Percentiles rank a stretch among this genome's conserved stretches.
Conservation (phyloP, 2,329 filamentous ascomycete species). For the Pseudogymnoascus sp. region DNA sequence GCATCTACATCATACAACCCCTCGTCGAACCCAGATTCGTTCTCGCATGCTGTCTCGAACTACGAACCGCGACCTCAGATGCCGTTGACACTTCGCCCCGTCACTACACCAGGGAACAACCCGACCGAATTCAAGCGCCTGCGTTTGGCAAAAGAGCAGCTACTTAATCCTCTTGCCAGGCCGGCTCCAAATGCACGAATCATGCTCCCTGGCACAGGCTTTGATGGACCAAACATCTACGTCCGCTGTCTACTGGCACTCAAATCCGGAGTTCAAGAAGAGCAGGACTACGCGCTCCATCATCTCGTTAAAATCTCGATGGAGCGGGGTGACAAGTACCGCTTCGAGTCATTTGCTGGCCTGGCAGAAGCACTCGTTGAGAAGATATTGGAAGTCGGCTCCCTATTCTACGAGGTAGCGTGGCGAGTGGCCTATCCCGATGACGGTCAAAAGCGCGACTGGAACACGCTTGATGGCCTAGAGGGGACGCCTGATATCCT, state of each 20-base stretch:
- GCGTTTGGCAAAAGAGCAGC: conserved; percentile 33
- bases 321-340: conserved; percentile 90
- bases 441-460: conserved; percentile 39
- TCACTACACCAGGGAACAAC: conserved; percentile 67
- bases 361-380: conserved; percentile 82
- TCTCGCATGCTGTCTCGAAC: conserved; percentile 53
- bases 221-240: conserved; percentile 82
- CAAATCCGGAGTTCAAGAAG: conserved; percentile 67
- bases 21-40: conserved; percentile 45
- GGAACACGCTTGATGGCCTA: conserved; percentile 55
- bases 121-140: conserved; percentile 58
- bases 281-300: conserved; percentile 88
- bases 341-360: conserved; percentile 83
- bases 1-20: conserved; percentile 42
- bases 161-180: conserved; percentile 29
- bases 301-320: conserved; percentile 93
- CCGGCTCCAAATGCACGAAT: conserved; percentile 38
- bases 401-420: conserved; percentile 70
- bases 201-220: conserved; percentile 54
- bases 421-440: conserved; percentile 74
- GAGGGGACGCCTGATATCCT: conserved; percentile 64
- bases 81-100: conserved; percentile 61
- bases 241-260: conserved; percentile 78
- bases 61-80: conserved; percentile 61
- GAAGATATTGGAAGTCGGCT: conserved; percentile 71